Conservation (phyloP, 2,329 filamentous ascomycete species). For the Colletotrichum lini region DNA sequence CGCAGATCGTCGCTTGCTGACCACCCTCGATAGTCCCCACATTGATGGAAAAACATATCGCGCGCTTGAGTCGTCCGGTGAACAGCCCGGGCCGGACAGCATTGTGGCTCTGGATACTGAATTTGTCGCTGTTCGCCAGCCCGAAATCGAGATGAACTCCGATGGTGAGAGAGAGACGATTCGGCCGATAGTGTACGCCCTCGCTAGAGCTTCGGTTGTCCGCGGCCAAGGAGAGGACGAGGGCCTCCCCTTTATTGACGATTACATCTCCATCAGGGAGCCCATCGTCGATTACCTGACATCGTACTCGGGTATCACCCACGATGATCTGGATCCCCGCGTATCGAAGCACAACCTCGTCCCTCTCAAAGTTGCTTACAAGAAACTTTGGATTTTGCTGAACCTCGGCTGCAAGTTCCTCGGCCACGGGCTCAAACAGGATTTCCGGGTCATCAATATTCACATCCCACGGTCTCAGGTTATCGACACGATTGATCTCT, state of each 20-base stretch:
- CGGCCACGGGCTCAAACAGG: conserved; percentile 92
- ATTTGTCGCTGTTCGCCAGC: conserved; percentile 92
- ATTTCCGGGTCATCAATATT: conserved; percentile 98
- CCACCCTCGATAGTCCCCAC: conserved; percentile 53
- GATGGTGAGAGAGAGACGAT: conserved; percentile 94
- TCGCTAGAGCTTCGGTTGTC: conserved; percentile 93
- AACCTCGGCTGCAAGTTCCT: conserved; percentile 96
- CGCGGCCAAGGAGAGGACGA: conserved; percentile 84
- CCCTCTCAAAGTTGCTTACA: conserved; percentile 92
- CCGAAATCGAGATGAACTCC: conserved; percentile 96
- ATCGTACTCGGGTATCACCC: conserved; percentile 90
- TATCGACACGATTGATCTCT: conserved; percentile 94
- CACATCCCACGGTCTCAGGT: conserved; percentile 92
- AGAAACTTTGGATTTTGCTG: conserved; percentile 96
- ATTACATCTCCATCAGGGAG: conserved; percentile 94
- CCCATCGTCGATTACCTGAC: conserved; percentile 96
- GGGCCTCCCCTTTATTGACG: conserved; percentile 92
- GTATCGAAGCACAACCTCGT: conserved; percentile 87
- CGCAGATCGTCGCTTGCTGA: conserved; percentile 43
- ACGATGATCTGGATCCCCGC: conserved; percentile 85
- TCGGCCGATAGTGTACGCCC: conserved; percentile 88
- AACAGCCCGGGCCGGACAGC: conserved; percentile 79
- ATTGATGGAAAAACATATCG: conserved; percentile 70
- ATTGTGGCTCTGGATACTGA: conserved; percentile 95
- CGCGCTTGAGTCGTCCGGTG: conserved; percentile 68